Evolutionary conservation across 805 yeast species (phyloP).

Genomic region (Sugiyamaella mastotermitis): DNA sequence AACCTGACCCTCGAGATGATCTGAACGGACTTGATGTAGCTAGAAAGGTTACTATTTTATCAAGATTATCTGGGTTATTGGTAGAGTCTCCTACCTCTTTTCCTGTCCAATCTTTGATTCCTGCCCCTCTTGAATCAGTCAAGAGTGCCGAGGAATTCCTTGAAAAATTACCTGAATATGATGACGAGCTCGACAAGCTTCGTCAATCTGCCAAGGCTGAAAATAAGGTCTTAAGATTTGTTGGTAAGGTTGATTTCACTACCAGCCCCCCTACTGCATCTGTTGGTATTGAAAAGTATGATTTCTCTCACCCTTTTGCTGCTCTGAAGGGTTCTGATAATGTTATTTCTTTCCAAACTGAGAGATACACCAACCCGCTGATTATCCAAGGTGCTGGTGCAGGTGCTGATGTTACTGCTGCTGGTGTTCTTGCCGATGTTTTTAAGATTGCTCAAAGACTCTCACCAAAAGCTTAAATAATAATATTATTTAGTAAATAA

Average conservation of each 20-base stretch:
- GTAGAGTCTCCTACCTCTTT: conserved; percentile 86
- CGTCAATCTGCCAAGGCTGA: conserved; percentile 78
- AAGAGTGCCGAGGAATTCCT: conserved; percentile 69
- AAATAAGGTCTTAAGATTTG: conserved; percentile 85
- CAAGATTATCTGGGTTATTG: conserved; percentile 82
- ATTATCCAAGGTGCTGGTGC: conserved; percentile 97
- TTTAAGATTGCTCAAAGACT: conserved; percentile 87
- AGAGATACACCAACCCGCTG: conserved; percentile 89
- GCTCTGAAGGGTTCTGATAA: conserved; percentile 93
- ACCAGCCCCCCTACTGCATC: conserved; percentile 49
- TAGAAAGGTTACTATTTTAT: conserved; percentile 93
- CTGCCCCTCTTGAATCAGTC: conserved; percentile 64
- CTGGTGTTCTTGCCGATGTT: conserved; percentile 92
- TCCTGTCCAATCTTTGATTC: conserved; percentile 92
- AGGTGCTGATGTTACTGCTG: conserved; percentile 71
- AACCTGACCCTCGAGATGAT: conserved; percentile 99
- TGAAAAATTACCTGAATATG: conserved; percentile 75
- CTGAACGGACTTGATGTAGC: conserved; percentile 98
- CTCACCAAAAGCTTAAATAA: not conserved
- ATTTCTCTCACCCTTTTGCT: conserved; percentile 89
- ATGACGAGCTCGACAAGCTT: conserved; percentile 66
- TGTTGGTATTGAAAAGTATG: conserved; percentile 86
- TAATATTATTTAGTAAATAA: not conserved
- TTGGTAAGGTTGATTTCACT: conserved; percentile 81
- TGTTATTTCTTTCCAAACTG: conserved; percentile 84